These are phyloP conservation scores for Melaleuca quinquenervia DNA, from an alignment of 345 rosid genomes.

Conservation along the genomic window DNA sequence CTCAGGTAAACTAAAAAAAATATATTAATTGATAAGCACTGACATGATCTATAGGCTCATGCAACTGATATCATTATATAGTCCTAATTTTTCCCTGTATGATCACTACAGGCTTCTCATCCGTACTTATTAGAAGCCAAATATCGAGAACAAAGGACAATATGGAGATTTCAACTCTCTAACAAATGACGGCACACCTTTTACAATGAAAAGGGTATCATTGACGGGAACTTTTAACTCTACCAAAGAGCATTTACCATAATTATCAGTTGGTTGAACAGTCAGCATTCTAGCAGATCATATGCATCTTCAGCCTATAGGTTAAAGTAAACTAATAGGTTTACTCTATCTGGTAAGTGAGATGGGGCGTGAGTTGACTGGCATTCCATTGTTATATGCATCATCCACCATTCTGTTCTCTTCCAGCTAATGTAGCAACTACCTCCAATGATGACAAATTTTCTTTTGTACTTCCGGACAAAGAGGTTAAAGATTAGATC, in stretches of 20 bases:
- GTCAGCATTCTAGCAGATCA: neutral
- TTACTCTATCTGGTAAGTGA: neutral
- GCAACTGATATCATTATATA: neutral
- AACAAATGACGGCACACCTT: neutral
- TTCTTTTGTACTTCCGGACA: neutral
- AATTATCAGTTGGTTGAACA: neutral
- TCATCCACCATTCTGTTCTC: conserved; percentile 23
- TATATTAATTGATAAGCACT: neutral
- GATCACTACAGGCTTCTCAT: neutral
- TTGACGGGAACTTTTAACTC: neutral
- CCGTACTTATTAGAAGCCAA: neutral
- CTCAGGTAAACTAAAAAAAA: neutral
- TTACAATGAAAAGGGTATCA: neutral
- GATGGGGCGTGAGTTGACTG: conserved; percentile 6
- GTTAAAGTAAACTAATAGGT: neutral
- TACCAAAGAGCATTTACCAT: neutral
- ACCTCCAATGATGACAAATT: neutral
- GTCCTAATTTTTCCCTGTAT: neutral
- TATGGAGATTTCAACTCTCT: neutral
- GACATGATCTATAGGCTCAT: neutral
- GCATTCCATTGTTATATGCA: neutral
- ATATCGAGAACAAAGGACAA: neutral
- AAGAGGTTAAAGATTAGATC: neutral
- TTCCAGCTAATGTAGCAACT: conserved; percentile 27
- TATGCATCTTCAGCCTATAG: neutral